phyloP scores from a whole-genome alignment of 2,329 filamentous ascomycete genomes.

The Clarireedia monteithiana region DNA sequence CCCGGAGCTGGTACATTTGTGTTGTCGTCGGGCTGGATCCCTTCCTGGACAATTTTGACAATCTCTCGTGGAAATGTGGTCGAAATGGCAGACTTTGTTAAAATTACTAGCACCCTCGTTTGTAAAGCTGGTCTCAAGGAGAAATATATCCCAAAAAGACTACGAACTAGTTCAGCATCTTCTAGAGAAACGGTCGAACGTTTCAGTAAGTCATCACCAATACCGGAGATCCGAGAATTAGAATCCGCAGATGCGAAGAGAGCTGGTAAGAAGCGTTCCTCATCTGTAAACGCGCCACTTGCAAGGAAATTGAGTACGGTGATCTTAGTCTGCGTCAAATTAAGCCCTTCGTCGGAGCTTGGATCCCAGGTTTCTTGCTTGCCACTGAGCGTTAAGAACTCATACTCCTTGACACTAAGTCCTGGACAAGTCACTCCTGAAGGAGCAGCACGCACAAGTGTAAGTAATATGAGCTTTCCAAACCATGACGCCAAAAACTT shows the following conservation, averaged over 20 bases:
- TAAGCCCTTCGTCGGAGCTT: conserved; percentile 50
- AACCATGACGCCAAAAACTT: conserved; percentile 68
- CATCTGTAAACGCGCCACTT: conserved; percentile 77
- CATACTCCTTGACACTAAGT: conserved; percentile 56
- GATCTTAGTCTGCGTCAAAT: conserved; percentile 61
- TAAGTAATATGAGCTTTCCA: conserved; percentile 66
- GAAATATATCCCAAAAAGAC: conserved; percentile 67
- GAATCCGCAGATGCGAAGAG: conserved; percentile 76
- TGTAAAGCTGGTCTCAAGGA: conserved; percentile 65
- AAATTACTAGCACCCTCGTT: conserved; percentile 65
- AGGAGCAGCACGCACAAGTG: conserved; percentile 34
- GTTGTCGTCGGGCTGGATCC: conserved; percentile 43
- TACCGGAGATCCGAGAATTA: conserved; percentile 71
- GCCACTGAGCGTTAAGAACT: conserved; percentile 58
- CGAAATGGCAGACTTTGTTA: conserved; percentile 69
- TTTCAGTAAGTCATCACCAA: conserved; percentile 87
- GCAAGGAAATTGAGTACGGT: conserved; percentile 65
- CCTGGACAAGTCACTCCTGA: conserved; percentile 40
- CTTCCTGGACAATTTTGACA: conserved; percentile 58
- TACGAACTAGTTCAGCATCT: conserved; percentile 50
- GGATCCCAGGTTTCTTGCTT: conserved; percentile 65
- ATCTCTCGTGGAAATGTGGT: conserved; percentile 63
- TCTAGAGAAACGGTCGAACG: conserved; percentile 70
- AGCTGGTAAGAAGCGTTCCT: conserved; percentile 76
- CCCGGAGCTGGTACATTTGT: conserved; percentile 28